phyloP scores from a whole-genome alignment of 148 eudicot species.

The Spergularia bocconei region DNA sequence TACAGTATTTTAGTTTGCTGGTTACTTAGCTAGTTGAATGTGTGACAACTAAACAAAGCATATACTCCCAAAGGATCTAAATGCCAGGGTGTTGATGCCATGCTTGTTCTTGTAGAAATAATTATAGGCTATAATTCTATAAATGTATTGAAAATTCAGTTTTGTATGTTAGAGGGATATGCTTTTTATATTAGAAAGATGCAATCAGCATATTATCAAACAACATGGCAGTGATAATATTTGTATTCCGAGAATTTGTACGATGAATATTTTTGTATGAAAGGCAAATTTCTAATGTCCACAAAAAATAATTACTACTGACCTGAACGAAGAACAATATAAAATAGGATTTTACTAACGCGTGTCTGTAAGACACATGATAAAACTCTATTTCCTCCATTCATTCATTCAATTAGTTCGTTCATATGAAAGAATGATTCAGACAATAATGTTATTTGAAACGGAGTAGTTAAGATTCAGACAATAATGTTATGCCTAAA shows the following conservation, averaged over 20 bases:
- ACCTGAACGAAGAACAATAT: too few relatives aligned
- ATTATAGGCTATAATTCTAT: not conserved
- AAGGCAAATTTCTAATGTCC: constrained; percentile 4
- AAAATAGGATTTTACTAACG: too few relatives aligned
- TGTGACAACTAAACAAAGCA: not conserved
- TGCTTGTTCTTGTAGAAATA: not conserved
- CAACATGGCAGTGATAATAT: not conserved
- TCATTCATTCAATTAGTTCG: too few relatives aligned
- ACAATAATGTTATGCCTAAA: too few relatives aligned
- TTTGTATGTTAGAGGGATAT: not conserved
- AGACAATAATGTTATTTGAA: too few relatives aligned
- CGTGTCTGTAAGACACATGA: too few relatives aligned
- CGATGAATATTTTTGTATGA: not conserved
- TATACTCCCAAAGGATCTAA: constrained; percentile 12
- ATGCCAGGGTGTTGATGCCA: not conserved
- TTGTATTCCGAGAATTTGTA: not conserved
- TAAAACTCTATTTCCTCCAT: too few relatives aligned
- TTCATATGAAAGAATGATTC: too few relatives aligned
- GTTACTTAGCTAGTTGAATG: not conserved
- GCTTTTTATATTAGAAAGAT: not conserved
- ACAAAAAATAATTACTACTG: not conserved
- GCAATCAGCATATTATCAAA: constrained; percentile 3
- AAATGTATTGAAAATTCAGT: too few relatives aligned
- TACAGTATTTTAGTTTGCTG: not conserved
- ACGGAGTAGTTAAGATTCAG: not conserved